These are phyloP conservation scores for Lojkania enalia DNA, from an alignment of 2,329 filamentous ascomycete species.

Conservation along the genomic window DNA sequence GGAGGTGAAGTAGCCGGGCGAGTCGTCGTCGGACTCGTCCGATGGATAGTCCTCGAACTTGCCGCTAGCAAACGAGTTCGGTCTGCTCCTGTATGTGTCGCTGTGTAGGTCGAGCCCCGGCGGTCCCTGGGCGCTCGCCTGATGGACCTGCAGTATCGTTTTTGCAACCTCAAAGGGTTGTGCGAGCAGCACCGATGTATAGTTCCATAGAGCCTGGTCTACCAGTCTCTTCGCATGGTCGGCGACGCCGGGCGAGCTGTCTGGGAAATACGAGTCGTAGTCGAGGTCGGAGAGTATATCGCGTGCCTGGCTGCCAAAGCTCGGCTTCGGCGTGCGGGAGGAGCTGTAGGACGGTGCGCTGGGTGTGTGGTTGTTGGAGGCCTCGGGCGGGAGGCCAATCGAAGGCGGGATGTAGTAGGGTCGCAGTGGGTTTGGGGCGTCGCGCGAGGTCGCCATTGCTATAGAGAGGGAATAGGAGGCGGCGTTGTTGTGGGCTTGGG, in stretches of 20 bases:
- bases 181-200: constrained; percentile 82
- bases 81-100: constrained; percentile 31
- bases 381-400: constrained; percentile 60
- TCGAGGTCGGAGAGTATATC: constrained; percentile 89
- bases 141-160: constrained; percentile 80
- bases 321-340: constrained; percentile 48
- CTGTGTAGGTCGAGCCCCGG: constrained; percentile 23
- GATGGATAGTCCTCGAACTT: constrained; percentile 51
- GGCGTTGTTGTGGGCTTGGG: constrained; percentile 5
- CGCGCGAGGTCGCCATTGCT: constrained; percentile 50
- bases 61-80: constrained; percentile 37
- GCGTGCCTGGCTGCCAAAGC: constrained; percentile 68
- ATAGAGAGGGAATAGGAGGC: constrained; percentile 8
- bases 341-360: constrained; percentile 38
- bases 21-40: constrained; percentile 73
- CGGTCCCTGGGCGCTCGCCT: constrained; percentile 46
- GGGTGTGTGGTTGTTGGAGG: constrained; percentile 39
- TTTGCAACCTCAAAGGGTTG: constrained; percentile 98
- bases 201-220: constrained; percentile 89
- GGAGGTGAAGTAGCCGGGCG: constrained; percentile 80
- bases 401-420: constrained; percentile 74
- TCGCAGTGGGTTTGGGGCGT: constrained; percentile 64
- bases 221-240: constrained; percentile 76
- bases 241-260: constrained; percentile 69
- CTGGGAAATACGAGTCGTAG: constrained; percentile 83